Evolutionary conservation across 2,329 filamentous ascomycete species (phyloP).

Genomic region (Blastomyces parvus): DNA sequence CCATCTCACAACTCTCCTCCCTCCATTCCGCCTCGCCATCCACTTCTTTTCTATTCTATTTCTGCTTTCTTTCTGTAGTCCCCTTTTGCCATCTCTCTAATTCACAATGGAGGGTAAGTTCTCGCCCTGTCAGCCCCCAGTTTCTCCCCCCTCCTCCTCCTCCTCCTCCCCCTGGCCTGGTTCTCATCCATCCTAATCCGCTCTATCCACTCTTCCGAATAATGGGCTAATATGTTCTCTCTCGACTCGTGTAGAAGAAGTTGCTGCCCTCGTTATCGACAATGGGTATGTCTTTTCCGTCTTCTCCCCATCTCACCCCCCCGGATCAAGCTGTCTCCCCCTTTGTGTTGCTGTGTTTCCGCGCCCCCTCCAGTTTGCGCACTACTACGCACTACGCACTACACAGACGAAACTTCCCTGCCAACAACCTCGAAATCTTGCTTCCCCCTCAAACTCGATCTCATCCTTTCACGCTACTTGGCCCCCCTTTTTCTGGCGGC

Average conservation of each 20-base stretch:
- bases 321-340: not conserved
- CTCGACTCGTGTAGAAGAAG: slow-evolving; percentile 69
- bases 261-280: slow-evolving; percentile 99
- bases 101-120: slow-evolving; percentile 57
- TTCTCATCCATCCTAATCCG: not conserved
- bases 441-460: not conserved
- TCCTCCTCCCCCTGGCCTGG: slow-evolving; percentile 10
- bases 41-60: not conserved
- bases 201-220: slow-evolving; percentile 10
- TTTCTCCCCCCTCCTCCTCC: slow-evolving; percentile 24
- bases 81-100: slow-evolving; percentile 3
- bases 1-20: slow-evolving; percentile 19
- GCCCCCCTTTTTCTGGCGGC: not conserved
- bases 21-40: not conserved
- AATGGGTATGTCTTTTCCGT: slow-evolving; percentile 89
- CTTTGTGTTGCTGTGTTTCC: not conserved
- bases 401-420: not conserved
- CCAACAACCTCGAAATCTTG: slow-evolving; percentile 10
- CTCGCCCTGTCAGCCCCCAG: slow-evolving; percentile 9
- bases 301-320: slow-evolving; percentile 20
- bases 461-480: not conserved
- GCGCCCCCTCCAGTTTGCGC: slow-evolving; percentile 18
- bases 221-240: slow-evolving; percentile 35
- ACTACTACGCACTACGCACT: not conserved
- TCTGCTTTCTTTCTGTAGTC: slow-evolving; percentile 15